phyloP scores from a whole-genome alignment of 345 rosid species.

The Eucalyptus virginea region DNA sequence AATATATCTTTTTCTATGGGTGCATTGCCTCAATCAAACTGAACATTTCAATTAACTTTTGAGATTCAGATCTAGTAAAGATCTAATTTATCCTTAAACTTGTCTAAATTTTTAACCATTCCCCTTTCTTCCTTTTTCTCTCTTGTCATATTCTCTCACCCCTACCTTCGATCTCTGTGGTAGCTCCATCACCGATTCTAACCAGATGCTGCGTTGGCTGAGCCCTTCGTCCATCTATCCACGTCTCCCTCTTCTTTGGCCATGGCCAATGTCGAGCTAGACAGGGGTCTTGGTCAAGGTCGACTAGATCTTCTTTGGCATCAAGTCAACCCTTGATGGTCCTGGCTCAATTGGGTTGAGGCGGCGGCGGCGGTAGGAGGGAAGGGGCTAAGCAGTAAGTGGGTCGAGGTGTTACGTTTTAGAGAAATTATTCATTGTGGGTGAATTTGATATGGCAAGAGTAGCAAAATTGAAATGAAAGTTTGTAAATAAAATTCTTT shows the following conservation, averaged over 20 bases:
- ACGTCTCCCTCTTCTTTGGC: not conserved
- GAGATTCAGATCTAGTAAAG: not conserved
- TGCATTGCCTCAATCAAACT: not conserved
- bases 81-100: not conserved
- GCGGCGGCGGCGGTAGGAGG: not conserved
- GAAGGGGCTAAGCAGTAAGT: not conserved
- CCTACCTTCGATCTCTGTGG: not conserved
- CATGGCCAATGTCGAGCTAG: not conserved
- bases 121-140: not conserved
- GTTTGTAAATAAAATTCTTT: not conserved
- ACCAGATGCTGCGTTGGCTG: rapidly evolving
- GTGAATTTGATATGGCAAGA: not conserved
- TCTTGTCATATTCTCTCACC: not conserved
- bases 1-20: not conserved
- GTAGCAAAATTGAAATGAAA: not conserved
- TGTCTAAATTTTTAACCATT: not conserved
- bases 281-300: not conserved
- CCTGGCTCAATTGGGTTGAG: rapidly evolving
- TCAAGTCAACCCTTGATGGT: not conserved
- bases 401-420: not conserved
- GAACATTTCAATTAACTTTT: not conserved
- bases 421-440: not conserved
- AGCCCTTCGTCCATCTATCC: not conserved
- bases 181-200: not conserved
- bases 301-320: not conserved